Conservation (phyloP, 2,329 filamentous ascomycete genomes). For the Sphaerulina vaccinii region DNA sequence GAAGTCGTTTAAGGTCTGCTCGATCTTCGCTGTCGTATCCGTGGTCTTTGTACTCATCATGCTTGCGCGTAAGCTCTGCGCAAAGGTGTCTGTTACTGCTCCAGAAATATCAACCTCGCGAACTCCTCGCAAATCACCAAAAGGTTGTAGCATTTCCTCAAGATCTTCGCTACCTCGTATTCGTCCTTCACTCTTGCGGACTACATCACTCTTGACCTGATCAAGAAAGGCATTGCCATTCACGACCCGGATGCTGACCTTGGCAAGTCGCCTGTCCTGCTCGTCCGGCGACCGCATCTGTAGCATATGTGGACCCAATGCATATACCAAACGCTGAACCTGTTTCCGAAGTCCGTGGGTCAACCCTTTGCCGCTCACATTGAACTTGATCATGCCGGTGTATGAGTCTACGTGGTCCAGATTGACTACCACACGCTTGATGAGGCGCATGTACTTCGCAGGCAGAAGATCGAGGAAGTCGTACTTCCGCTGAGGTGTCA, state of each 20-base stretch:
- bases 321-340: slow-evolving; percentile 43
- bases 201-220: slow-evolving; percentile 33
- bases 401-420: slow-evolving; percentile 51
- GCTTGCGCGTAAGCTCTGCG: slow-evolving; percentile 34
- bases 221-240: slow-evolving; percentile 36
- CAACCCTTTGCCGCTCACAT: slow-evolving; percentile 47
- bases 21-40: slow-evolving; percentile 1
- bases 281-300: slow-evolving; percentile 8
- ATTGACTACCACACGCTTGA: slow-evolving; percentile 45
- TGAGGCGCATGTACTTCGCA: slow-evolving; percentile 41
- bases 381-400: slow-evolving; percentile 54
- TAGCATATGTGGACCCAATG: slow-evolving; percentile 30
- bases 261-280: slow-evolving; percentile 20
- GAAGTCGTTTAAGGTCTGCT: slow-evolving; percentile 14
- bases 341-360: slow-evolving; percentile 44
- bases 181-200: slow-evolving; percentile 31
- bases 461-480: slow-evolving; percentile 46
- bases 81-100: slow-evolving; percentile 41
- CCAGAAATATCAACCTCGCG: slow-evolving; percentile 41
- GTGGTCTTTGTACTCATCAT: slow-evolving; percentile 32
- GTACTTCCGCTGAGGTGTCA: slow-evolving; percentile 43
- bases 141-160: slow-evolving; percentile 46
- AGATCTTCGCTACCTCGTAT: slow-evolving; percentile 37
- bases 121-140: slow-evolving; percentile 40
- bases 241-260: slow-evolving; percentile 31